Conservation (phyloP, 169 alveolate genomes). For the Neospora caninum region DNA sequence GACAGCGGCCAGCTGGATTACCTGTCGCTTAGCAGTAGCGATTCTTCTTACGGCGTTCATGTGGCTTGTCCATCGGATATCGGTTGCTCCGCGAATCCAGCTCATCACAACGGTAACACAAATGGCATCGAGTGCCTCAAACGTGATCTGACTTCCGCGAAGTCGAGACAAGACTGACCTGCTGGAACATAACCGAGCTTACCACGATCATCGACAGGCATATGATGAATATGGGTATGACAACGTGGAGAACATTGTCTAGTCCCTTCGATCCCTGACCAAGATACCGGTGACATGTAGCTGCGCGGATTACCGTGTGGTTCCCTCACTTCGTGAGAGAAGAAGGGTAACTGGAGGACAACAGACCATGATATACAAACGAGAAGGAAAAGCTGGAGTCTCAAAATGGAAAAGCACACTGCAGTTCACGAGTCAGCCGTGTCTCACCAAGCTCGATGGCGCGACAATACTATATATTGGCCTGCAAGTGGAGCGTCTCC, state of each 20-base stretch:
- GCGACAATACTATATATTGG: neutral
- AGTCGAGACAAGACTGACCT: neutral
- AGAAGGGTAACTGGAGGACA: neutral
- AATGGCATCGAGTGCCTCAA: conserved; percentile 50
- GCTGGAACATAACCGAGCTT: neutral
- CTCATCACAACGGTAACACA: conserved; percentile 37
- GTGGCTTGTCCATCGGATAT: conserved; percentile 34
- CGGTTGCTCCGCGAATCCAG: conserved; percentile 54
- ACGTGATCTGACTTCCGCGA: neutral
- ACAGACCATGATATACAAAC: neutral
- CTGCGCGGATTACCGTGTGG: neutral
- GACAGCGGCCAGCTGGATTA: neutral
- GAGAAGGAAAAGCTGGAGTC: neutral
- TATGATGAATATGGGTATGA: neutral
- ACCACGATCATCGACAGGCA: neutral
- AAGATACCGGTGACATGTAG: neutral
- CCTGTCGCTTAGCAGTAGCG: neutral
- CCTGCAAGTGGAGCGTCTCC: neutral
- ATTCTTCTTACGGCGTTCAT: conserved; percentile 40
- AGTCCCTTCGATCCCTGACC: conserved; percentile 11
- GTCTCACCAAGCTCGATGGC: neutral
- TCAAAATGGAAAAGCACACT: neutral
- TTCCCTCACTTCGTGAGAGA: neutral
- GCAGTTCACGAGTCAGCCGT: neutral
- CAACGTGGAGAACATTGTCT: conserved; percentile 8